Evolutionary conservation across 164 flowering plant genomes (phyloP), one percentile per base, ranked within the genome.

Genomic region (Chloranthus sessilifolius): DNA sequence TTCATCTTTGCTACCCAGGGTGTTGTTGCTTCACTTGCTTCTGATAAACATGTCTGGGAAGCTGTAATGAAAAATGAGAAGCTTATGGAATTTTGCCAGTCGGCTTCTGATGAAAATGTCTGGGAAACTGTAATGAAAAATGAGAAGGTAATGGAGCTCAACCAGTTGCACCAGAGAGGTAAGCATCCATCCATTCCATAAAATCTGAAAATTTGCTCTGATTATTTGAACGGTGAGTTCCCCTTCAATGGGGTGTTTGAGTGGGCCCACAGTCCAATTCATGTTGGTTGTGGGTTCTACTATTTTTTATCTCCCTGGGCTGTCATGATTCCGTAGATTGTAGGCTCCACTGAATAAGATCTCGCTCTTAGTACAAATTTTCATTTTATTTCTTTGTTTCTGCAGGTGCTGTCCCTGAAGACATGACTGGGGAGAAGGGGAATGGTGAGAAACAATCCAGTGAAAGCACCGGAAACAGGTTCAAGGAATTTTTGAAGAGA

Each of bases 1-100:
- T 14, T 47, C 24, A 44, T 17, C 10, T 28, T 40, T 51, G 55
- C 1, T 38, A 4, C 38, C 31, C 70, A 89, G 97, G 50, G 30
- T 61, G 83, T 78, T 58, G 94, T 84, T 47, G 83, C 86, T 65
- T 79, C 95, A 16, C 69, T 87, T 65, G 94, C 80, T 1, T 56
- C 63, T 21, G 94, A 86, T 51, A 64, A 60, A 24, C 79, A 73
- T 53, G 79, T 89, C n/a, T 89, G 90, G 90, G 59, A 76, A 52
- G 94, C 90, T 24, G 82, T 84, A 1, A 26, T 82, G 68, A 45
- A 78, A 39, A 86, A 86, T 59, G 66, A 63, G 36, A 79, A 60
- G 25, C 73, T 83, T 46, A 34, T 47, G 48, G 72, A 74, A 12
- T 82, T 65, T 41, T 35, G 77, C 43, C 65, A 70, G n/a, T n/a